These are phyloP conservation scores for Astragalus membranaceus DNA, from an alignment of 306 rosid genomes.

Conservation along the genomic window DNA sequence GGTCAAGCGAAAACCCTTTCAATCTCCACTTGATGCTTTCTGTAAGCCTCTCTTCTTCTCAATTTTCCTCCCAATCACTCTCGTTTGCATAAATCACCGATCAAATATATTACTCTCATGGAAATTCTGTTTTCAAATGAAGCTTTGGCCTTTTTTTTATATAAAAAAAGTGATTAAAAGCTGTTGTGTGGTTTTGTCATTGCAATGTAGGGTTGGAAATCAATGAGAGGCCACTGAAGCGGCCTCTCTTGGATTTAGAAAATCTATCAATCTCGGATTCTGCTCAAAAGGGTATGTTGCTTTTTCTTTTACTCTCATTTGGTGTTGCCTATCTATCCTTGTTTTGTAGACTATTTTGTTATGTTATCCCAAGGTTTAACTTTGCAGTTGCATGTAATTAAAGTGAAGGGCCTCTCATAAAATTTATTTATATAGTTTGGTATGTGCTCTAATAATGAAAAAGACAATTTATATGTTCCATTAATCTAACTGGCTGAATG, in stretches of 20 bases:
- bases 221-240: constrained; percentile 77
- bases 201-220: constrained; percentile 69
- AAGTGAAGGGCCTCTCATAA: neutral
- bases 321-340: neutral
- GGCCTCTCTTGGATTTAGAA: constrained; percentile 66
- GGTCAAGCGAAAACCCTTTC: constrained; percentile 77
- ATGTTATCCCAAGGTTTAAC: neutral
- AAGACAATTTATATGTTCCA: neutral
- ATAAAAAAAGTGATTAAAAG: too few relatives aligned
- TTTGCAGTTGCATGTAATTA: neutral
- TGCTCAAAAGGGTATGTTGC: constrained; percentile 41
- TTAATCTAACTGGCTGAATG: neutral
- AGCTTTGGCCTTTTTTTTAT: neutral
- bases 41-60: constrained; percentile 33
- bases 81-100: neutral
- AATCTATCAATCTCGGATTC: constrained; percentile 53
- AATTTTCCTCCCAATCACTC: neutral
- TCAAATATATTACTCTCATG: neutral
- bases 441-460: neutral
- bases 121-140: neutral
- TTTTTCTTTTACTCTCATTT: neutral
- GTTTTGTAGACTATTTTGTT: neutral
- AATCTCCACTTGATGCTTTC: constrained; percentile 70
- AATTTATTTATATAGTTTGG: neutral
- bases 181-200: neutral